phyloP scores from a whole-genome alignment of 768 basidiomycete species.

The Rickenella mellea region DNA sequence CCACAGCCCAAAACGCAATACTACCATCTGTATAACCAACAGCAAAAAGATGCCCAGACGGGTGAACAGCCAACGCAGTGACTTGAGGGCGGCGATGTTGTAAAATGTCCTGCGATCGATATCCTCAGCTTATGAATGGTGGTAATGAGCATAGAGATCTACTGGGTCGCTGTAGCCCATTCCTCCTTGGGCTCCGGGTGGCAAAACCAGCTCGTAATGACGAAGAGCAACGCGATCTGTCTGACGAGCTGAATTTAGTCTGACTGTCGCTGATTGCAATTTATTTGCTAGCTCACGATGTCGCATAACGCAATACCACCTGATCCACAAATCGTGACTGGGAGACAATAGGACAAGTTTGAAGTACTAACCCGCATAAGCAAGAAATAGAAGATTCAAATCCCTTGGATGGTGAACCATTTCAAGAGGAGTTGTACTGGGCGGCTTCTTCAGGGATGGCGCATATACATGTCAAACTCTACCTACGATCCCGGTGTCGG shows the following conservation, averaged over 20 bases:
- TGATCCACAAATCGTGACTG: slow-evolving; percentile 16
- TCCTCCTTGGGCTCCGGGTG: slow-evolving; percentile 80
- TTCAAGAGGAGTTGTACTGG: slow-evolving; percentile 47
- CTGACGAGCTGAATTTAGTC: slow-evolving; percentile 13
- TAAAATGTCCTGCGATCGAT: slow-evolving; percentile 44
- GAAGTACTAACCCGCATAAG: slow-evolving; percentile 52
- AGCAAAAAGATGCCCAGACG: slow-evolving; percentile 66
- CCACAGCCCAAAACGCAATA: slow-evolving; percentile 74
- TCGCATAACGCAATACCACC: slow-evolving; percentile 55
- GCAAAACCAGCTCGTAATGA: slow-evolving; percentile 59
- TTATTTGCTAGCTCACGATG: slow-evolving; percentile 29
- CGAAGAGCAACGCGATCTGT: slow-evolving; percentile 42
- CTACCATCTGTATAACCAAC: slow-evolving; percentile 78
- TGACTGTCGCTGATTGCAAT: background rate
- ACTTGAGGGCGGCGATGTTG: slow-evolving; percentile 61
- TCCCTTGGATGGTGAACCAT: slow-evolving; percentile 62
- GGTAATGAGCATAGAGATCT: slow-evolving; percentile 13
- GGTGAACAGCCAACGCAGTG: slow-evolving; percentile 64
- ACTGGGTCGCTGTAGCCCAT: slow-evolving; percentile 50
- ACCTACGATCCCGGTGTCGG: slow-evolving; percentile 27
- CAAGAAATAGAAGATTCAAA: slow-evolving; percentile 61
- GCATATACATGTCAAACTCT: slow-evolving; percentile 8
- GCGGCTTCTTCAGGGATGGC: slow-evolving; percentile 1
- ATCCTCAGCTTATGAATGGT: slow-evolving; percentile 1
- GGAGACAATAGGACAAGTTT: background rate